Evolutionary conservation across 2,329 filamentous ascomycete genomes (phyloP), one percentile per base, ranked within the genome.

Genomic region (Aspergillus fijiensis): DNA sequence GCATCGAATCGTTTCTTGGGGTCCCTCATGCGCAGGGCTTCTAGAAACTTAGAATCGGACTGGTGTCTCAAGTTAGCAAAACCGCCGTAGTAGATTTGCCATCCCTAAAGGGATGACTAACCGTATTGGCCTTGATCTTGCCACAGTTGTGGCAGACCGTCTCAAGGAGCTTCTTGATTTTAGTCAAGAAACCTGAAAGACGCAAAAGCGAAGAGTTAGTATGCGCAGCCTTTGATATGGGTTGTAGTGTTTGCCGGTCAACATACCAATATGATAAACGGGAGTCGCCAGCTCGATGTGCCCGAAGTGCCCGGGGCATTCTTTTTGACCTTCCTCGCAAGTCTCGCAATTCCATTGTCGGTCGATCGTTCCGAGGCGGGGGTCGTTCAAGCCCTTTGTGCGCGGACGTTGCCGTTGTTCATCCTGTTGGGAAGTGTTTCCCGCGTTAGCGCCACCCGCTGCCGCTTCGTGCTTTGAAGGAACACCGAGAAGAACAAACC

Each of bases 91-190:
- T 78, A 77, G 73, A 77, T 80, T 79, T 79, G 84, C 79, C 80
- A 82, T 83, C 77, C 80, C 79, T 75, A 73, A 76, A 81, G 83
- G 83, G 82, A 82, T 84, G 82, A 96, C 94, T 92, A 89, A 98
- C 94, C 89, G 92, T 91, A 86, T 98, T 93, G 80, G 92, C 89
- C 84, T 96, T 87, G 75, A 98, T 91, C 84, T 95, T 96, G 81
- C 93, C 94, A 84, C 96, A 99, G 79, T 96, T 97, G 82, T 96
- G 93, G 85, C 96, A 99, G 78, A 99, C 93, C 70, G 93, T 95
- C 85, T 99, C 96, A 77, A 99, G 84, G 71, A 99, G 87, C 84
- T 98, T 99, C 85, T 99, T 99, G 80, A 96, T 93, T 83, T 98
- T 98, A 78, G 91, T 96, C 81, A 99, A 90, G 80, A 97, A 99